Percentiles rank a stretch among this genome's conserved stretches.
phyloP scores from a whole-genome alignment of 495 filamentous ascomycete species.

The Penicillium steckii region DNA sequence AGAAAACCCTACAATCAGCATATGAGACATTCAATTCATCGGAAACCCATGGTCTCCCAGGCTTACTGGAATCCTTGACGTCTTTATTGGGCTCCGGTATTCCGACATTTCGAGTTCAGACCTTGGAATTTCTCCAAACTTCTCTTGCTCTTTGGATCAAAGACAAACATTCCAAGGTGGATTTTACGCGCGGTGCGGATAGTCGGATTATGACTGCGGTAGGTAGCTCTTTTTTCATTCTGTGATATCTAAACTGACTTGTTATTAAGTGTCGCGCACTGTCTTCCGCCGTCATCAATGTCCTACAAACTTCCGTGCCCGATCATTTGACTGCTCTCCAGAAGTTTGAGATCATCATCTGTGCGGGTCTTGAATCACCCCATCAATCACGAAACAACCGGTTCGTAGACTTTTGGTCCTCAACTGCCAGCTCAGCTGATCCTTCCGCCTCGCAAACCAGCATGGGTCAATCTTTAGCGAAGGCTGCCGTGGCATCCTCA shows the following conservation, averaged over 20 bases:
- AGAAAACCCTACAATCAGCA: constrained; percentile 26
- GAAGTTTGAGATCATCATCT: constrained; percentile 51
- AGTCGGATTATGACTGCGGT: constrained; percentile 41
- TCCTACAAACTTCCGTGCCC: constrained; percentile 30
- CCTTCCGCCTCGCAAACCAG: constrained; percentile 40
- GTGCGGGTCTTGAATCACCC: constrained; percentile 54
- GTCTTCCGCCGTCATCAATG: constrained; percentile 34
- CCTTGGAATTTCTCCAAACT: constrained; percentile 33
- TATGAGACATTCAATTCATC: constrained; percentile 30
- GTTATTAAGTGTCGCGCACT: constrained; percentile 33
- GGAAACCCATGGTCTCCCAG: constrained; percentile 22
- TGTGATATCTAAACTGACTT: constrained; percentile 17
- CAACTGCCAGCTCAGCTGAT: constrained; percentile 49
- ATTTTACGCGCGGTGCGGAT: constrained; percentile 28
- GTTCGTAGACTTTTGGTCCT: constrained; percentile 59
- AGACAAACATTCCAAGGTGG: constrained; percentile 30
- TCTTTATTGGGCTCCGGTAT: constrained; percentile 39
- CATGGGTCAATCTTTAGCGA: constrained; percentile 48
- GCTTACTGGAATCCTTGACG: constrained; percentile 40
- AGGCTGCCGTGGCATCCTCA: constrained; percentile 46
- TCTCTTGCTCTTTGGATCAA: constrained; percentile 33
- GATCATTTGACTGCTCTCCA: constrained; percentile 43
- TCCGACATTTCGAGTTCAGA: constrained; percentile 26
- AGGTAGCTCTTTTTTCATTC: constrained; percentile 12
- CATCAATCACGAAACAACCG: constrained; percentile 52